Evolutionary conservation across 176 grass and related monocot species (phyloP), one percentile per base, ranked within the genome.

Genomic region (Rhipidocladum racemiflorum): DNA sequence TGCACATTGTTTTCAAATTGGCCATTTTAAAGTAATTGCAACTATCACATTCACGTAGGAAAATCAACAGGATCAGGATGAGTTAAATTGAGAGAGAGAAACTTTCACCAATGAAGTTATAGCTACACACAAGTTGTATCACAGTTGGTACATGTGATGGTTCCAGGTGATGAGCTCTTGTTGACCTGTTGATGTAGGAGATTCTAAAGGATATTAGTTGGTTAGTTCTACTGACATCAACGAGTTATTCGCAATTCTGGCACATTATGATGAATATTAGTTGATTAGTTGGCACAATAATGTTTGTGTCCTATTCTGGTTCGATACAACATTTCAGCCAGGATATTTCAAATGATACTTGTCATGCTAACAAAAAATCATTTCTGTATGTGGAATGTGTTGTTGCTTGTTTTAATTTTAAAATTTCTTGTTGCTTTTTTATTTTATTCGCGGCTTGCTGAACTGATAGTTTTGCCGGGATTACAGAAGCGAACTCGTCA

Each of bases 401-500:
- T 63, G 32, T 53, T 74, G 9, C 44, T 53, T 43, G 7, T 42
- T 67, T 14, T 36, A 15, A 35, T 32, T 9, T 25, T 62, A 28
- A 64, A 18, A n/a, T 55, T 63, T 82, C 34, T n/a, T 69, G 13
- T 24, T 73, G 18, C 66, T 78, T 71, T 36, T 34, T 18, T 45
- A 38, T 48, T 68, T 29, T 16, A 61, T 5, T 29, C 0, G 13
- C 3, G 35, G 36, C 39, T 78, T 77, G 51, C 21, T 24, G 46
- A 57, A 60, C 13, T 44, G 48, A 53, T 77, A 29, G 28, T 42
- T 88, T 63, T 3, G 27, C 46, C 46, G 68, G 39, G 60, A 65
- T 72, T 35, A 7, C 81, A 88, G 87, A 88, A 79, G 68, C 30
- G 42, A 79, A 72, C 76, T 23, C 49, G 9, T 57, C 48, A 17